phyloP scores from a whole-genome alignment of 2,329 filamentous ascomycete genomes.

The Exutisphaerella laricina region DNA sequence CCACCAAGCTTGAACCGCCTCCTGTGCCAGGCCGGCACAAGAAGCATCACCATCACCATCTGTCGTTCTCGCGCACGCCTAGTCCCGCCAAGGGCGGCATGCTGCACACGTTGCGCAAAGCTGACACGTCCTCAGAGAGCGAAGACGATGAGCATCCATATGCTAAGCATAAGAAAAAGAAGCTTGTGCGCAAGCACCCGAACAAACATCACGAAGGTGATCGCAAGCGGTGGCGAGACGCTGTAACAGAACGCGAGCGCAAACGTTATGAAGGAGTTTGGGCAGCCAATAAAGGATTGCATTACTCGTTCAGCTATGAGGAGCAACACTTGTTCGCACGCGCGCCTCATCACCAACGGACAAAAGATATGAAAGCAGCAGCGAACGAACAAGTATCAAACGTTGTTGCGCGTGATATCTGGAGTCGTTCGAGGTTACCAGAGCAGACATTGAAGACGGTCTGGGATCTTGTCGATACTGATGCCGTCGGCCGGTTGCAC shows the following conservation, averaged over 20 bases:
- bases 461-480: constrained; percentile 66
- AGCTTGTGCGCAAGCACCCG: constrained; percentile 56
- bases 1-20: constrained; percentile 39
- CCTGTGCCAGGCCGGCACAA: constrained; percentile 30
- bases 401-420: constrained; percentile 69
- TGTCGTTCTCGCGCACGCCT: constrained; percentile 38
- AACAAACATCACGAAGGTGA: constrained; percentile 68
- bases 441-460: constrained; percentile 65
- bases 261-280: constrained; percentile 79
- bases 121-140: constrained; percentile 33
- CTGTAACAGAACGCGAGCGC: constrained; percentile 65
- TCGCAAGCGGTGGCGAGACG: constrained; percentile 69
- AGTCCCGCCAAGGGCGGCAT: constrained; percentile 48
- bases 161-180: constrained; percentile 51
- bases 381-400: constrained; percentile 50
- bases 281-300: constrained; percentile 69
- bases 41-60: constrained; percentile 13
- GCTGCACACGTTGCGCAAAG: constrained; percentile 61
- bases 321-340: constrained; percentile 15
- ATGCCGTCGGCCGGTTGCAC: constrained; percentile 51
- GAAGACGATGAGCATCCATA: constrained; percentile 44
- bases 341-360: constrained; percentile 8
- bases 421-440: constrained; percentile 63
- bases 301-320: constrained; percentile 27
- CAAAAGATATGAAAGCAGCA: constrained; percentile 8